A percentile compares a stretch with the other conserved stretches of the same genome.
These are phyloP conservation scores for Gillenia trifoliata DNA, from an alignment of 306 rosid genomes.

Conservation along the genomic window DNA sequence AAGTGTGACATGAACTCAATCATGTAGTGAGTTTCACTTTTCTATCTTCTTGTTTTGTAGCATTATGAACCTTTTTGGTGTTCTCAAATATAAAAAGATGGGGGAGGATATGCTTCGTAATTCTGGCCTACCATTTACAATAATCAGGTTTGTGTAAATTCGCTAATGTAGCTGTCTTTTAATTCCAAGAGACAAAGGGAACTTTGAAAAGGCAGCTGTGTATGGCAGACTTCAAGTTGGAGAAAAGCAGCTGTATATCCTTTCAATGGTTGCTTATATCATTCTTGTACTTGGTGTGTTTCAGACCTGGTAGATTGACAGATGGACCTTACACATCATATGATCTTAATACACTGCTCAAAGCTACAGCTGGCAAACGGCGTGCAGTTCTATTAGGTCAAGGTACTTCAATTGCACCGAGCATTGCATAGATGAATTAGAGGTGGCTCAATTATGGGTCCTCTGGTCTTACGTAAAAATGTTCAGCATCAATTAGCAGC, in stretches of 20 bases:
- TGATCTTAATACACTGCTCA: slow-evolving; percentile 86
- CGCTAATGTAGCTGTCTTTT: neutral
- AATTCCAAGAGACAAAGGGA: neutral
- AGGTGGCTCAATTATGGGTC: neutral
- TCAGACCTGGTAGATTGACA: slow-evolving; percentile 89
- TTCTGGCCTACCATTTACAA: slow-evolving; percentile 87
- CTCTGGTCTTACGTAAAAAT: neutral
- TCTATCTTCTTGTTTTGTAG: slow-evolving; percentile 24
- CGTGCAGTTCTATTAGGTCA: slow-evolving; percentile 85
- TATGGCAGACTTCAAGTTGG: neutral
- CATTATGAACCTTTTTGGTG: slow-evolving; percentile 93
- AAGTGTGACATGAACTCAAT: neutral
- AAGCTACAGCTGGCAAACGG: slow-evolving; percentile 93
- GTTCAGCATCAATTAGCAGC: neutral
- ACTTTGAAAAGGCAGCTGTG: neutral
- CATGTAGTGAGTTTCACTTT: neutral
- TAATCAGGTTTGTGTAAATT: slow-evolving; percentile 61
- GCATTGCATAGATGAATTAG: neutral
- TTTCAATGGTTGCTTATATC: neutral
- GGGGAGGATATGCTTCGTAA: slow-evolving; percentile 81
- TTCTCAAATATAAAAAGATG: slow-evolving; percentile 87
- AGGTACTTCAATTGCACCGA: slow-evolving; percentile 35
- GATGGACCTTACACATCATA: slow-evolving; percentile 98
- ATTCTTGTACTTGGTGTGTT: slow-evolving; percentile 7
- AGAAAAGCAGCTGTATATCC: neutral